Conservation (phyloP, 2,329 filamentous ascomycete genomes). For the Bipolaris bicolor region DNA sequence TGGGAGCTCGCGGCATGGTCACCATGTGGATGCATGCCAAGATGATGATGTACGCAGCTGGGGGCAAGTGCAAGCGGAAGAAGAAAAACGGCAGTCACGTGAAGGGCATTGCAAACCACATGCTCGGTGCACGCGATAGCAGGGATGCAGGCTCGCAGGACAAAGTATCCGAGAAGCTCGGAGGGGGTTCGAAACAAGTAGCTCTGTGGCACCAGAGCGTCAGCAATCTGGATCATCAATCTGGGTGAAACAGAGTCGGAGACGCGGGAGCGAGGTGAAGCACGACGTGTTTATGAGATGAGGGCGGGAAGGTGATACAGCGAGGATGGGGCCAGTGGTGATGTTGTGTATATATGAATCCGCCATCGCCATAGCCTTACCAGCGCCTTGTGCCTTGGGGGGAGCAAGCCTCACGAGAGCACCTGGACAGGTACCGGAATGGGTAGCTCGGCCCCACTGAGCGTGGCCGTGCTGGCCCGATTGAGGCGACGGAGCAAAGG, state of each 20-base stretch:
- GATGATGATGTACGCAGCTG: not conserved
- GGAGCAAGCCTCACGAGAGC: no score
- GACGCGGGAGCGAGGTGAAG: not conserved
- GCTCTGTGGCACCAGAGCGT: slow-evolving; percentile 6
- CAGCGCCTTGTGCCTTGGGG: not conserved
- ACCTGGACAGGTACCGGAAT: not conserved
- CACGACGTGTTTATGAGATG: not conserved
- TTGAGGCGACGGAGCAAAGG: slow-evolving; percentile 4
- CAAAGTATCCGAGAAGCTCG: slow-evolving; percentile 1
- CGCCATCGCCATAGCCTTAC: not conserved
- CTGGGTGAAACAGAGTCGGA: slow-evolving; percentile 9
- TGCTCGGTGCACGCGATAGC: no score
- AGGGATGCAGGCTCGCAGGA: not conserved
- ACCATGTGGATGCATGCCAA: not conserved
- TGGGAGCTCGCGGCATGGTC: not conserved
- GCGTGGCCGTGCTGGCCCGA: slow-evolving; percentile 1
- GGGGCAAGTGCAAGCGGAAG: not conserved
- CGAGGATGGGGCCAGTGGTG: not conserved
- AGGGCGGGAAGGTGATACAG: not conserved
- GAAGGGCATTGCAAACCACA: not conserved
- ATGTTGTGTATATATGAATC: not conserved
- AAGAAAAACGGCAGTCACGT: not conserved
- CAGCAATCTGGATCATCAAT: not conserved
- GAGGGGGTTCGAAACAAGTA: slow-evolving; percentile 13
- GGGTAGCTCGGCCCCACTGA: not conserved